A percentile compares a stretch with the other conserved stretches of the same genome.
Conservation (phyloP, 352 stramenopile genomes). For the Globisporangium yorkense region DNA sequence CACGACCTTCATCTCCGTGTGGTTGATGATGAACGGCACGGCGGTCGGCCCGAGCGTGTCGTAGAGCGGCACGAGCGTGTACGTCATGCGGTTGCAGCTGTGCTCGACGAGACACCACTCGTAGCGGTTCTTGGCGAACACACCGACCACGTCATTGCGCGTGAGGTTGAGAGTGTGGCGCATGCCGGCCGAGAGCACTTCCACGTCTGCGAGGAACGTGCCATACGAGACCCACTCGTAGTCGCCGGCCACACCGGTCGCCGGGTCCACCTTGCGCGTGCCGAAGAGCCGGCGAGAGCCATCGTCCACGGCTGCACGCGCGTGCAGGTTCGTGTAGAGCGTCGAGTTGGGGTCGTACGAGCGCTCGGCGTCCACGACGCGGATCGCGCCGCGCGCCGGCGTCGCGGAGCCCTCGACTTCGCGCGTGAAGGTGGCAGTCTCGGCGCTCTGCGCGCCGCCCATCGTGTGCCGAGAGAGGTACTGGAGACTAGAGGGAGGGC, state of each 20-base stretch:
- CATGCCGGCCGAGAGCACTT: slow-evolving; percentile 24
- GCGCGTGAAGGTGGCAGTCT: too few relatives aligned
- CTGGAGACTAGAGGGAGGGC: not conserved
- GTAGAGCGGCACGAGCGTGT: slow-evolving; percentile 68
- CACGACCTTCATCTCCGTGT: slow-evolving; percentile 68
- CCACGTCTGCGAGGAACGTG: slow-evolving; percentile 24
- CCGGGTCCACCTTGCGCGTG: slow-evolving; percentile 25
- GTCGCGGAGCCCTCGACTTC: too few relatives aligned
- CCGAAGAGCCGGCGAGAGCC: slow-evolving; percentile 28
- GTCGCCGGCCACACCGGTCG: slow-evolving; percentile 26
- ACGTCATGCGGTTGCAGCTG: slow-evolving; percentile 56
- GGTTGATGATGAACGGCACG: slow-evolving; percentile 66
- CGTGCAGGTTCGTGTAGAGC: slow-evolving; percentile 57
- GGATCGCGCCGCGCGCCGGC: too few relatives aligned
- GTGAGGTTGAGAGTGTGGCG: slow-evolving; percentile 40
- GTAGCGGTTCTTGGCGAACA: slow-evolving; percentile 67
- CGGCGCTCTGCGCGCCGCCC: slow-evolving; percentile 28
- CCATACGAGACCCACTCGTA: slow-evolving; percentile 62
- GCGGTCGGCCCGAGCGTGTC: slow-evolving; percentile 73
- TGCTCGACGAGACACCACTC: slow-evolving; percentile 59
- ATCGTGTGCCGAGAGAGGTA: not conserved
- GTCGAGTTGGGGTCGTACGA: slow-evolving; percentile 66
- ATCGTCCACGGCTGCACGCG: slow-evolving; percentile 1
- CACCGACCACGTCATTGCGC: slow-evolving; percentile 45
- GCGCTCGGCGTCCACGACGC: slow-evolving; percentile 28